These are phyloP conservation scores for Porogramme epimiltina DNA, from an alignment of 1,284 basidiomycete genomes.

Conservation along the genomic window DNA sequence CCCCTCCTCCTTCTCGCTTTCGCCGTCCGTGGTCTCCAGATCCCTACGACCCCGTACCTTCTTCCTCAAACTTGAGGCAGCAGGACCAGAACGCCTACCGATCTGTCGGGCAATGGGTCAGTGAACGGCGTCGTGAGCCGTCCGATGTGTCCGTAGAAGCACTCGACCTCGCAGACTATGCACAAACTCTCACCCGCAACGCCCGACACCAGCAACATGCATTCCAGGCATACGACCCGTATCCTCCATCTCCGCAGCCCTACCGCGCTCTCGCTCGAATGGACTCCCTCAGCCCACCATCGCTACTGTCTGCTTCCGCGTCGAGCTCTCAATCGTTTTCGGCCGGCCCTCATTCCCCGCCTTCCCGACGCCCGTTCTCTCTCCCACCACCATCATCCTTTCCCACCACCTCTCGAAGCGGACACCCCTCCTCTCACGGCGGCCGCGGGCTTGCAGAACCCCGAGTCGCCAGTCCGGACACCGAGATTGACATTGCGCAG, in stretches of 20 bases:
- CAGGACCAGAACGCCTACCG: slow-evolving; percentile 8
- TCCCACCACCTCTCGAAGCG: slow-evolving; percentile 20
- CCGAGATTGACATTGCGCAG: slow-evolving; percentile 58
- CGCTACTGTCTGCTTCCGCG: slow-evolving; percentile 49
- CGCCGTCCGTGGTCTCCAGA: slow-evolving; percentile 66
- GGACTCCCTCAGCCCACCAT: slow-evolving; percentile 44
- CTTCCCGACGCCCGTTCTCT: slow-evolving; percentile 47
- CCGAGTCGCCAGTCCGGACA: slow-evolving; percentile 14
- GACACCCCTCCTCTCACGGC: slow-evolving; percentile 23
- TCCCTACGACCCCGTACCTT: slow-evolving; percentile 53
- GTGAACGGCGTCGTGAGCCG: slow-evolving; percentile 41
- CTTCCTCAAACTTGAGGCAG: slow-evolving; percentile 25
- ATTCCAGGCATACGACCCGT: slow-evolving; percentile 34
- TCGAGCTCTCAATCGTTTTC: slow-evolving; percentile 37
- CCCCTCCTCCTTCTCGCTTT: slow-evolving; percentile 51
- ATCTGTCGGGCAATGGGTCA: slow-evolving; percentile 25
- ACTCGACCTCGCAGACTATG: slow-evolving; percentile 70
- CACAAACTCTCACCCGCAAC: slow-evolving; percentile 45
- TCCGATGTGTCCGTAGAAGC: slow-evolving; percentile 71
- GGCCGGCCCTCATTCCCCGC: slow-evolving; percentile 28
- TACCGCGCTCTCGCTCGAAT: slow-evolving; percentile 40
- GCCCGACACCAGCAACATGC: slow-evolving; percentile 29
- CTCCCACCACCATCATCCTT: slow-evolving; percentile 41
- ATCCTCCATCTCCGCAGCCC: slow-evolving; percentile 41
- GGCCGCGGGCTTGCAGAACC: slow-evolving; percentile 17